Conservation (phyloP, 2,329 filamentous ascomycete genomes). For the Thyridium curvatum region DNA sequence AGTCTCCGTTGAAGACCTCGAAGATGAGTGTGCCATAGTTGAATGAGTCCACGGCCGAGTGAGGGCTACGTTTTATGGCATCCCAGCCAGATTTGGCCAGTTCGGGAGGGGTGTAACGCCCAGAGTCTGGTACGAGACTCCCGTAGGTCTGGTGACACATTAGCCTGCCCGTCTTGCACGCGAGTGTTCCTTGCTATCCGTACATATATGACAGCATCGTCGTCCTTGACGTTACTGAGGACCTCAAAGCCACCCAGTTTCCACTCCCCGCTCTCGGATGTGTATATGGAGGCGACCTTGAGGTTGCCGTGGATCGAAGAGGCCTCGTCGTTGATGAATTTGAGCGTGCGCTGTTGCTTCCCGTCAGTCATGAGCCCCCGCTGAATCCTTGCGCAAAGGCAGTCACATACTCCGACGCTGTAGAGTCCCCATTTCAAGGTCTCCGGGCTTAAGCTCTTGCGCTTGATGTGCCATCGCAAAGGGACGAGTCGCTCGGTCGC, state of each 20-base stretch:
- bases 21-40: conserved; percentile 78
- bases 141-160: conserved; percentile 62
- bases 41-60: conserved; percentile 81
- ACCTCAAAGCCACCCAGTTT: conserved; percentile 92
- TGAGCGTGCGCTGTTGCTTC: conserved; percentile 68
- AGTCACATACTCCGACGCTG: conserved; percentile 64
- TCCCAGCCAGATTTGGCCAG: conserved; percentile 87
- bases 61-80: conserved; percentile 73
- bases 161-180: conserved; percentile 6
- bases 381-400: too few species aligned
- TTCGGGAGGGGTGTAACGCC: conserved; percentile 81
- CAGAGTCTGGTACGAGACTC: conserved; percentile 78
- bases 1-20: conserved; percentile 87
- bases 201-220: conserved; percentile 87
- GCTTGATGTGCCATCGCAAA: conserved; percentile 81
- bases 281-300: conserved; percentile 81
- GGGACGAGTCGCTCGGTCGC: conserved; percentile 87
- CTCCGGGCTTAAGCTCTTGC: conserved; percentile 82
- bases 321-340: conserved; percentile 93
- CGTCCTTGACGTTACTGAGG: conserved; percentile 90
- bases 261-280: conserved; percentile 96
- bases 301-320: conserved; percentile 85
- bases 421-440: conserved; percentile 96
- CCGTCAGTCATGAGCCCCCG: conserved; percentile 2
- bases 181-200: conserved; percentile 4